phyloP scores from a whole-genome alignment of 2,329 filamentous ascomycete species.

The Hypoxylon sp. region DNA sequence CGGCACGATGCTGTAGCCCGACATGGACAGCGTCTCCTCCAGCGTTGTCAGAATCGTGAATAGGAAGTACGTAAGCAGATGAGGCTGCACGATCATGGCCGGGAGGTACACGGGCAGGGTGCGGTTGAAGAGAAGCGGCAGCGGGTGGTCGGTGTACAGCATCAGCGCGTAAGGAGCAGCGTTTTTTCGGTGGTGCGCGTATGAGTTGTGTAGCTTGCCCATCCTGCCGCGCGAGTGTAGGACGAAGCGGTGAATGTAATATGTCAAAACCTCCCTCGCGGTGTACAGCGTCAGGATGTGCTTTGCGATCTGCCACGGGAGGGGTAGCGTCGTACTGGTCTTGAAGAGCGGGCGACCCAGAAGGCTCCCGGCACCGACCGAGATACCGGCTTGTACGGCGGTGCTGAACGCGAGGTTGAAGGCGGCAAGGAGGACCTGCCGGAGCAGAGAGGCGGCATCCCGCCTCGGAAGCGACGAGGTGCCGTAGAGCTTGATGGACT shows the following conservation, averaged over 20 bases:
- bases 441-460: slow-evolving; percentile 45
- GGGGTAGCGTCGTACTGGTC: slow-evolving; percentile 57
- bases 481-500: slow-evolving; percentile 73
- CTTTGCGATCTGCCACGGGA: slow-evolving; percentile 62
- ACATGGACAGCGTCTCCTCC: slow-evolving; percentile 72
- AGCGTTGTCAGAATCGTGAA: slow-evolving; percentile 68
- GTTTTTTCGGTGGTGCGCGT: slow-evolving; percentile 58
- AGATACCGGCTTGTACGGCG: slow-evolving; percentile 53
- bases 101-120: slow-evolving; percentile 73
- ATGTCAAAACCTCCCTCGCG: slow-evolving; percentile 68
- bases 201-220: slow-evolving; percentile 53
- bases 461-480: slow-evolving; percentile 58
- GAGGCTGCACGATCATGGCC: slow-evolving; percentile 69
- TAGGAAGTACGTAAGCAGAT: slow-evolving; percentile 75
- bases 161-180: slow-evolving; percentile 68
- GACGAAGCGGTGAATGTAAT: slow-evolving; percentile 75
- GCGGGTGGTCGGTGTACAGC: slow-evolving; percentile 73
- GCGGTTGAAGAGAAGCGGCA: slow-evolving; percentile 67
- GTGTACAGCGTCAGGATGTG: slow-evolving; percentile 55
- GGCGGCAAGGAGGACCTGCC: slow-evolving; percentile 52
- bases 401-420: slow-evolving; percentile 56
- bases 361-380: slow-evolving; percentile 47
- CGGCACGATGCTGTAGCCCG: slow-evolving; percentile 69
- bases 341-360: slow-evolving; percentile 55
- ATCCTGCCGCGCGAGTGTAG: slow-evolving; percentile 63